A percentile compares a stretch with the other conserved stretches of the same genome.
Conservation (phyloP, 1,284 basidiomycete genomes). For the Ceratobasidium sp. region DNA sequence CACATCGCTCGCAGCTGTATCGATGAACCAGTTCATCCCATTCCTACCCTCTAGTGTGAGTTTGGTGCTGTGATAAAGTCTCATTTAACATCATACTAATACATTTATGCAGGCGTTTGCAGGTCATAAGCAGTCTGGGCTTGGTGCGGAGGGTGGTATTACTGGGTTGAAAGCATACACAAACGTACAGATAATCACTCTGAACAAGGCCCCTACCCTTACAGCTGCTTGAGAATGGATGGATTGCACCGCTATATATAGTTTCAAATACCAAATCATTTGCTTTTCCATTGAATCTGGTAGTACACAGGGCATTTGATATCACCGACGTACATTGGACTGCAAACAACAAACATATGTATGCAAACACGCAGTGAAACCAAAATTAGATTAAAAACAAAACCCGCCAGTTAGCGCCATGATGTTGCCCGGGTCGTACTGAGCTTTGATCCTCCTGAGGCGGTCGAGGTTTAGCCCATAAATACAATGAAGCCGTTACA, state of each 20-base stretch:
- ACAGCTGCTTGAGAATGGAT: too few species aligned
- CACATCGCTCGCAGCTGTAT: neutral
- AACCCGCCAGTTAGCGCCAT: conserved; percentile 69
- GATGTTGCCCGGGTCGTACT: conserved; percentile 62
- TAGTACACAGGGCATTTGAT: too few species aligned
- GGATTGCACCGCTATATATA: too few species aligned
- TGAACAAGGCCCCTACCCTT: neutral
- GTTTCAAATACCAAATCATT: too few species aligned
- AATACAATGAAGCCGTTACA: too few species aligned
- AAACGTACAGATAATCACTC: neutral
- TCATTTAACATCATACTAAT: neutral
- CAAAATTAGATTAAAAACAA: conserved; percentile 19
- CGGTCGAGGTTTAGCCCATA: conserved; percentile 62
- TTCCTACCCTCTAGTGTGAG: neutral
- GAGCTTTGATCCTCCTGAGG: conserved; percentile 57
- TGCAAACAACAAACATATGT: too few species aligned
- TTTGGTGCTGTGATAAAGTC: too few species aligned
- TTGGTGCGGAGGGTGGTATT: neutral
- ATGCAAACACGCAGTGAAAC: too few species aligned
- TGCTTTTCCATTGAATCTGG: too few species aligned
- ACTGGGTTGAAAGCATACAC: neutral
- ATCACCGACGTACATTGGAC: too few species aligned
- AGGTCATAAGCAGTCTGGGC: neutral
- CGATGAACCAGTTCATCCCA: conserved; percentile 16
- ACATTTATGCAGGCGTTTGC: neutral